Percentiles rank a stretch among this genome's conserved stretches.
phyloP scores from a whole-genome alignment of 148 eudicot species.

The Vaccinium myrtillus region DNA sequence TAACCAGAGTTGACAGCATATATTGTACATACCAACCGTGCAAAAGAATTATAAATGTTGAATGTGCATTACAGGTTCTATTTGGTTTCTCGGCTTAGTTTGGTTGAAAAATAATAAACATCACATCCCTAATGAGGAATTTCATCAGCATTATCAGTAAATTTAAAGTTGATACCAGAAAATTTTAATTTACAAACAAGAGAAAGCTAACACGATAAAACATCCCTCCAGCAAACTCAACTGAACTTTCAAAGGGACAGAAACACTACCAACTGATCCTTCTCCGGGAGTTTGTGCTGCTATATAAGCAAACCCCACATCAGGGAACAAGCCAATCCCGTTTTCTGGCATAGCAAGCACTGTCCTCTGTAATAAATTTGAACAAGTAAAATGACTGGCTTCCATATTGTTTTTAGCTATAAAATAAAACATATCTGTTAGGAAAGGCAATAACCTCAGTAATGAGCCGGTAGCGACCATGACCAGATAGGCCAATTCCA shows the following conservation, averaged over 20 bases:
- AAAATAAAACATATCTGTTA: background rate
- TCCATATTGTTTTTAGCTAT: background rate
- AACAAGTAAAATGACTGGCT: constrained; percentile 8
- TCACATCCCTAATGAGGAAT: background rate
- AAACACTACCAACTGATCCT: constrained; percentile 80
- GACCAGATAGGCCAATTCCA: constrained; percentile 96
- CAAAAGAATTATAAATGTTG: background rate
- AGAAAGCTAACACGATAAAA: background rate
- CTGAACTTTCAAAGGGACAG: constrained; percentile 11
- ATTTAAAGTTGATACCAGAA: constrained; percentile 1
- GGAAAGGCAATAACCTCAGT: constrained; percentile 62
- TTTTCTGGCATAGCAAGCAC: constrained; percentile 85
- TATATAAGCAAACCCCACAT: constrained; percentile 93
- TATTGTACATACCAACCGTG: too few species aligned
- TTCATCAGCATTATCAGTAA: background rate
- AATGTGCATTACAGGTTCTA: background rate
- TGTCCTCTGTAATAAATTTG: constrained; percentile 55
- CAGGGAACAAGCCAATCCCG: constrained; percentile 96
- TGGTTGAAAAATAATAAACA: background rate
- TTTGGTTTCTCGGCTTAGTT: background rate
- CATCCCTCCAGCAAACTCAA: background rate
- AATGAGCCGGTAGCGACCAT: constrained; percentile 83
- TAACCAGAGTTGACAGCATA: background rate
- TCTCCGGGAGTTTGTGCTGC: constrained; percentile 92
- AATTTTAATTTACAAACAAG: background rate